A percentile compares a stretch with the other conserved stretches of the same genome.
phyloP scores from a whole-genome alignment of 2,329 filamentous ascomycete genomes.

The Cladosporium sp. region DNA sequence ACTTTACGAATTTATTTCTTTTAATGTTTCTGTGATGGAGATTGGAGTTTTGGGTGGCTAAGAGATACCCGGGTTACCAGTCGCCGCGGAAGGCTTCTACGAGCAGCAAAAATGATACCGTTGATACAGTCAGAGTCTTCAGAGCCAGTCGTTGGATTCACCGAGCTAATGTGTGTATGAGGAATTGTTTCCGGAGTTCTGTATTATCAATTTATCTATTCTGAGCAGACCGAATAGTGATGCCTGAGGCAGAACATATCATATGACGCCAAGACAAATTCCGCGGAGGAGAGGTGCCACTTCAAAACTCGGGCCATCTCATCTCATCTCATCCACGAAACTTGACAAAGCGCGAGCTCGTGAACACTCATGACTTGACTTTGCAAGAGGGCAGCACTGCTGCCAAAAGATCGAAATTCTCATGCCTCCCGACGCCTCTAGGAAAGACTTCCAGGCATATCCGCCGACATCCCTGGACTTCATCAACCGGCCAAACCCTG shows the following conservation, averaged over 20 bases:
- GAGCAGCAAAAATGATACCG: neutral
- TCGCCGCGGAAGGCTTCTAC: neutral
- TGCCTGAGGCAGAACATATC: conserved; percentile 6
- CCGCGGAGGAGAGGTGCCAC: neutral
- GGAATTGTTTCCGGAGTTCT: neutral
- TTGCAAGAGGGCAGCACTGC: conserved; percentile 2
- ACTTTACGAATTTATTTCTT: neutral
- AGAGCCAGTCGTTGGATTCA: neutral
- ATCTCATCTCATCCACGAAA: neutral
- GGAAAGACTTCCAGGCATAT: conserved; percentile 25
- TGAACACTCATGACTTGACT: conserved; percentile 1
- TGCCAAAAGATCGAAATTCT: neutral
- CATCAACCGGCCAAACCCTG: conserved; percentile 37
- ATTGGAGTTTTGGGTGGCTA: neutral
- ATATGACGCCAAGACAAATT: neutral
- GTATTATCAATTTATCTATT: neutral
- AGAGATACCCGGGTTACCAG: conserved; percentile 5
- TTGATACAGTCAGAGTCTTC: neutral
- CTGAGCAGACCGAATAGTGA: too few relatives aligned
- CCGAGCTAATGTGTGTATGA: neutral
- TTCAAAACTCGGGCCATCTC: conserved; percentile 8
- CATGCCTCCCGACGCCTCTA: neutral
- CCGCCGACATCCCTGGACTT: conserved; percentile 20
- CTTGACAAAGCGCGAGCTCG: neutral
- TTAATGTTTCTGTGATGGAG: neutral